phyloP scores from a whole-genome alignment of 2,329 filamentous ascomycete species.

The Cylindrodendrum hubeiense region DNA sequence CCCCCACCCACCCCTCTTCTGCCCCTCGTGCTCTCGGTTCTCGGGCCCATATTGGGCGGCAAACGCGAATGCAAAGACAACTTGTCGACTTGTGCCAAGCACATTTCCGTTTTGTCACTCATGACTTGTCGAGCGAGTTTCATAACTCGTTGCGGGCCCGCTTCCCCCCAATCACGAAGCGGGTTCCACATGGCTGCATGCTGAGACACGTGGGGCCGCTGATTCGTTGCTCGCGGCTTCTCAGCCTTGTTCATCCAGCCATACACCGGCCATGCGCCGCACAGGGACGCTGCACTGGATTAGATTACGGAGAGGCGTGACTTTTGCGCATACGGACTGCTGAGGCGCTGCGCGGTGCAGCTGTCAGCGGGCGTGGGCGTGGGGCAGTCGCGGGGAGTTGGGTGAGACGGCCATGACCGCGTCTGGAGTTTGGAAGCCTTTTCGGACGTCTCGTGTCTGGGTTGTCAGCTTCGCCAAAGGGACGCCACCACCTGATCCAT shows the following conservation, averaged over 20 bases:
- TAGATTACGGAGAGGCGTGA: neutral
- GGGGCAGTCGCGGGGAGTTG: too few species aligned
- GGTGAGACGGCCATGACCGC: neutral
- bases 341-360: neutral
- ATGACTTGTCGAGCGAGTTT: conserved; percentile 31
- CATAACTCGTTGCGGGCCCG: conserved; percentile 24
- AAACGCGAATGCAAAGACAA: conserved; percentile 29
- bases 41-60: conserved; percentile 14
- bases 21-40: conserved; percentile 17
- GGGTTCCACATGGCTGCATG: conserved; percentile 27
- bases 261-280: neutral
- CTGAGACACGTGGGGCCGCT: conserved; percentile 45
- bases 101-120: conserved; percentile 32
- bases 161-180: conserved; percentile 25
- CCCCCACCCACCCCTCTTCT: conserved; percentile 18
- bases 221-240: conserved; percentile 39
- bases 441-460: neutral
- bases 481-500: neutral
- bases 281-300: neutral
- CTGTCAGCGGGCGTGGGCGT: neutral
- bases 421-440: neutral
- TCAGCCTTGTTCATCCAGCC: neutral
- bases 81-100: conserved; percentile 10
- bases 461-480: neutral
- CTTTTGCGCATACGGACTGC: neutral